Conservation (phyloP, 495 filamentous ascomycete species). For the Pseudotulostoma volvatum region DNA sequence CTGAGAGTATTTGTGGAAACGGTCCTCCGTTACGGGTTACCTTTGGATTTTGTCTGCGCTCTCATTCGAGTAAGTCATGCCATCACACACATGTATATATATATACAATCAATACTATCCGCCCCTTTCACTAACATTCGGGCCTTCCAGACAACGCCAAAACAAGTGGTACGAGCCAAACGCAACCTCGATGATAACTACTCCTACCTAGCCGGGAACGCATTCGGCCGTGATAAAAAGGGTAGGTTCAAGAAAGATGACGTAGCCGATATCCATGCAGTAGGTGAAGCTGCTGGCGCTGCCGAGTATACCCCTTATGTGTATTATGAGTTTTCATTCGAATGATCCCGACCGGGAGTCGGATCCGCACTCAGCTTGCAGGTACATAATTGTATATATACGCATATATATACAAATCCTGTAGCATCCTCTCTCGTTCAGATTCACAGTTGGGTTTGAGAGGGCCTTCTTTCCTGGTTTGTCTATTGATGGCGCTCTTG, state of each 20-base stretch:
- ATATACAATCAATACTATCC: no score
- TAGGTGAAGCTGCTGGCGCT: conserved; percentile 44
- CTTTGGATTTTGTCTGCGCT: conserved; percentile 70
- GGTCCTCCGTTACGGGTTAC: conserved; percentile 82
- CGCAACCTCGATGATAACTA: conserved; percentile 66
- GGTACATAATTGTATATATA: not conserved
- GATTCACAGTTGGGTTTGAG: no score
- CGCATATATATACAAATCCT: not conserved
- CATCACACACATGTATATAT: no score
- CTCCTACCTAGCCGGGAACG: conserved; percentile 87
- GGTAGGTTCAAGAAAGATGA: conserved; percentile 82
- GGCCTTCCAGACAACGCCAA: conserved; percentile 74
- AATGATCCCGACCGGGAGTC: conserved; percentile 20
- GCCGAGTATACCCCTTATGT: conserved; percentile 91
- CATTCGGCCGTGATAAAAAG: conserved; percentile 86
- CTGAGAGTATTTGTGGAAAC: conserved; percentile 94
- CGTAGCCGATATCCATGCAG: conserved; percentile 65
- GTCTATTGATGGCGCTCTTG: no score
- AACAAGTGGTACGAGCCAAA: conserved; percentile 69
- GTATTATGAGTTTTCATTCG: conserved; percentile 87
- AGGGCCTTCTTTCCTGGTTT: no score
- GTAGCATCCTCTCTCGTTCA: not conserved
- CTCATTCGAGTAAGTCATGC: conserved; percentile 55
- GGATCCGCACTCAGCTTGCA: not conserved
- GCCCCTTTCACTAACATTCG: conserved; percentile 2